These are phyloP conservation scores for Chytriomyces confervae DNA, from an alignment of 192 early-diverging fungal species.

Conservation along the genomic window DNA sequence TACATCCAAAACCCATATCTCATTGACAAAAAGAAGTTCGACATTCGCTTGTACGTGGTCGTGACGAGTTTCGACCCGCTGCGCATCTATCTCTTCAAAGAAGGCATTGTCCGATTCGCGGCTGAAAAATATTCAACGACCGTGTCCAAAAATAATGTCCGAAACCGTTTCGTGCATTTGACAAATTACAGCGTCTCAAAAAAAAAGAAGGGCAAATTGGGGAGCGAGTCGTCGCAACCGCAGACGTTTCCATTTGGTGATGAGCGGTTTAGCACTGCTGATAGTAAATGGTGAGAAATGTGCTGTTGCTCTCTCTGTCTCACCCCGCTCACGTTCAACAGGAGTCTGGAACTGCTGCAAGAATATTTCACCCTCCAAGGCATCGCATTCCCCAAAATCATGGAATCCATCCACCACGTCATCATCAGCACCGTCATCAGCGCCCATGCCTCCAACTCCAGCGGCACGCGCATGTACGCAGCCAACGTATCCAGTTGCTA, in stretches of 20 bases:
- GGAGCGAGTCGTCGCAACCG: background rate
- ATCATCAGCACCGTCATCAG: conserved; percentile 51
- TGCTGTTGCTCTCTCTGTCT: background rate
- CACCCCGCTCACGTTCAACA: conserved; percentile 1
- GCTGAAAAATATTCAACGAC: conserved; percentile 37
- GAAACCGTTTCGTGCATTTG: conserved; percentile 53
- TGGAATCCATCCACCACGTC: conserved; percentile 43
- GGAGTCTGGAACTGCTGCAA: conserved; percentile 40
- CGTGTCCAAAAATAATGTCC: conserved; percentile 10
- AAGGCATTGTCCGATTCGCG: conserved; percentile 54
- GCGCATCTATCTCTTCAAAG: conserved; percentile 43
- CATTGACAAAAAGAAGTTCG: conserved; percentile 54
- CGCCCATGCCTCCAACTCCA: conserved; percentile 41
- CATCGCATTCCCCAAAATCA: conserved; percentile 41
- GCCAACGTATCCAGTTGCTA: conserved; percentile 60
- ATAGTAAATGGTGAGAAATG: conserved; percentile 46
- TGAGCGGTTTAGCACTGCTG: conserved; percentile 33
- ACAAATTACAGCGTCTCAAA: conserved; percentile 57
- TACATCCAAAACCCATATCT: conserved; percentile 53
- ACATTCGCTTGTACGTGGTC: conserved; percentile 51
- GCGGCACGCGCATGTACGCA: conserved; percentile 46
- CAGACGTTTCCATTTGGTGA: conserved; percentile 34
- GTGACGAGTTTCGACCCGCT: conserved; percentile 57
- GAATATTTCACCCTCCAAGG: conserved; percentile 42
- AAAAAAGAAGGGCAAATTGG: conserved; percentile 31